These are phyloP conservation scores for Cymbidium sinense DNA, from an alignment of 106 monocot species.

Conservation along the genomic window DNA sequence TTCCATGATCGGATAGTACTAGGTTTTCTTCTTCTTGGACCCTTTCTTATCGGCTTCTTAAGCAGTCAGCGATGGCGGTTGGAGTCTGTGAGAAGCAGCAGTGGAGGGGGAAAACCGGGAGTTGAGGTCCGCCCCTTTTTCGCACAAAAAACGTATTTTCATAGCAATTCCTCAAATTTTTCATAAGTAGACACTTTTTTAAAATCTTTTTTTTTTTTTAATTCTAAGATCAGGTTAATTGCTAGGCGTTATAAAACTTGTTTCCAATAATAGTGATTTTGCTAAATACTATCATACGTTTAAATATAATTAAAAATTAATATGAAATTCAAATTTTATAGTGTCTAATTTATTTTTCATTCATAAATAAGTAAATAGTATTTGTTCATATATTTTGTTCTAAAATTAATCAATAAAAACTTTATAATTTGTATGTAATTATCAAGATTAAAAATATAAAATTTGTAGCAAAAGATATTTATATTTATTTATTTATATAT, in stretches of 20 bases:
- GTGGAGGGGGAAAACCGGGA: slow-evolving; percentile 3
- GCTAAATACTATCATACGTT: no score
- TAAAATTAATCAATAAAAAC: no score
- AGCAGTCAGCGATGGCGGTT: slow-evolving; percentile 7
- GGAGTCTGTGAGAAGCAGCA: slow-evolving; percentile 4
- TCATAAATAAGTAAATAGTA: no score
- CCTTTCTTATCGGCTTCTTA: not conserved
- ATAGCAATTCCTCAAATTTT: not conserved
- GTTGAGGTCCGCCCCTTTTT: slow-evolving; percentile 7
- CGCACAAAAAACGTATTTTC: not conserved
- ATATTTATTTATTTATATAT: no score
- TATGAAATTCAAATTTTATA: not conserved
- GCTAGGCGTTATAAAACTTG: not conserved
- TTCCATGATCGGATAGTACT: slow-evolving; percentile 4
- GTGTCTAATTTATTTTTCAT: no score
- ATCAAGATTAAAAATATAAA: no score
- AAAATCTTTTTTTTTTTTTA: no score
- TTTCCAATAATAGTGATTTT: not conserved
- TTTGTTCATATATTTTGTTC: no score
- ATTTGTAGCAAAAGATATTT: no score
- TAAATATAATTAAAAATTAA: not conserved
- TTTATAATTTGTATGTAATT: no score
- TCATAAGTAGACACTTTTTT: not conserved
- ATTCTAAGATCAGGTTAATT: not conserved
- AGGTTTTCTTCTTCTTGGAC: slow-evolving; percentile 4